Conservation (phyloP, 2,329 filamentous ascomycete genomes). For the Ascochyta koolunga region DNA sequence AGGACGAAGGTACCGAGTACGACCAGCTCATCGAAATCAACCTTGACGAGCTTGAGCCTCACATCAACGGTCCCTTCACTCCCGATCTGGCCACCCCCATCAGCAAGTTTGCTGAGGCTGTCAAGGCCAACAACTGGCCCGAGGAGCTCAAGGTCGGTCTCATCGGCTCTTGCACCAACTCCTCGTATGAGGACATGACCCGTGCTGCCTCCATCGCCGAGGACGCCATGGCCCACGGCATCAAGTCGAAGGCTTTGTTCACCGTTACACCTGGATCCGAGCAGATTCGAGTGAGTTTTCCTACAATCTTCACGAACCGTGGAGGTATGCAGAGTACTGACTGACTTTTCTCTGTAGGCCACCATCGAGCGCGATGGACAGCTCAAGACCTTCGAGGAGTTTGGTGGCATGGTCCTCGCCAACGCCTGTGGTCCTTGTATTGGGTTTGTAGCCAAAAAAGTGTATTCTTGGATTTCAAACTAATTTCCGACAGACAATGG, state of each 20-base stretch:
- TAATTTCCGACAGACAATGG: slow-evolving; percentile 68
- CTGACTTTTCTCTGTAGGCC: slow-evolving; percentile 43
- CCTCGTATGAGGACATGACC: slow-evolving; percentile 86
- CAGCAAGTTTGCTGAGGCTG: slow-evolving; percentile 94
- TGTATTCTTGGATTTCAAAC: slow-evolving; percentile 2
- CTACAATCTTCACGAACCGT: slow-evolving; percentile 41
- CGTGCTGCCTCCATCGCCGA: slow-evolving; percentile 89
- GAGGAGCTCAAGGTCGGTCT: slow-evolving; percentile 95
- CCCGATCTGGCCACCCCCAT: slow-evolving; percentile 97
- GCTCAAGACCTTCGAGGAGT: slow-evolving; percentile 93
- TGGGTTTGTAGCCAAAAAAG: slow-evolving; percentile 15
- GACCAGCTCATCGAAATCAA: slow-evolving; percentile 97
- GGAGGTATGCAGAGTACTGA: slow-evolving; percentile 1
- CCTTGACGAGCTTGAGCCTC: slow-evolving; percentile 90
- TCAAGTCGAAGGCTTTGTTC: slow-evolving; percentile 94
- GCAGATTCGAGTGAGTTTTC: slow-evolving; percentile 71
- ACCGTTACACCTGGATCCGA: slow-evolving; percentile 96
- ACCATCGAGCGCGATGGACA: slow-evolving; percentile 88
- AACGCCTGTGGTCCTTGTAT: slow-evolving; percentile 80
- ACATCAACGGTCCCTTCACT: slow-evolving; percentile 99
- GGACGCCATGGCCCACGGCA: slow-evolving; percentile 86
- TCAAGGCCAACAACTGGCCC: slow-evolving; percentile 94
- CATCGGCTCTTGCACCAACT: slow-evolving; percentile 98
- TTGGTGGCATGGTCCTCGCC: slow-evolving; percentile 90
- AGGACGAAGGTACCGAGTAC: slow-evolving; percentile 91